Conservation (phyloP, 2,329 filamentous ascomycete genomes). For the Shiraia sp. region DNA sequence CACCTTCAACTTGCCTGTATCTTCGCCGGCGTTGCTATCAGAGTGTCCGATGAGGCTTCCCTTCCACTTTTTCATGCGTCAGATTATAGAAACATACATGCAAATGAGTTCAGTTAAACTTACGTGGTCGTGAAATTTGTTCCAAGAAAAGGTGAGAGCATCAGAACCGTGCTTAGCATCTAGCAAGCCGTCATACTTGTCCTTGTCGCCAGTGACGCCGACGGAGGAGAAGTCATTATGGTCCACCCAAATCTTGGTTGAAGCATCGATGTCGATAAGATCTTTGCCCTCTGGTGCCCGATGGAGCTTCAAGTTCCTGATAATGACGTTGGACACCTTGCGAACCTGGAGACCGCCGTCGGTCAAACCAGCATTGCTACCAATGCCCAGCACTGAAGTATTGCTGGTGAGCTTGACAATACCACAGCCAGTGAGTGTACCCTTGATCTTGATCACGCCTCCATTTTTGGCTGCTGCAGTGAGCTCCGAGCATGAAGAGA, state of each 20-base stretch:
- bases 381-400: slow-evolving; percentile 46
- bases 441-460: slow-evolving; percentile 40
- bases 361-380: slow-evolving; percentile 44
- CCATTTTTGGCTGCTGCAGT: slow-evolving; percentile 51
- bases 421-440: slow-evolving; percentile 36
- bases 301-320: slow-evolving; percentile 65
- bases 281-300: slow-evolving; percentile 62
- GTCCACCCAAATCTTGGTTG: slow-evolving; percentile 65
- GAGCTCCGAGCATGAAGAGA: slow-evolving; percentile 56
- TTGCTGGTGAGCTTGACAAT: slow-evolving; percentile 29
- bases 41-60: slow-evolving; percentile 64
- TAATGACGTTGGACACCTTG: slow-evolving; percentile 61
- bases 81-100: no score
- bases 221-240: slow-evolving; percentile 67
- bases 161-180: slow-evolving; percentile 67
- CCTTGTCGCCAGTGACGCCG: slow-evolving; percentile 35
- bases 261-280: slow-evolving; percentile 61
- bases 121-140: slow-evolving; percentile 59
- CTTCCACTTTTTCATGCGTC: slow-evolving; percentile 61
- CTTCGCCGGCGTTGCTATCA: slow-evolving; percentile 57
- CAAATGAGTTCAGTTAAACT: slow-evolving; percentile 3
- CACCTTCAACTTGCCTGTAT: slow-evolving; percentile 64
- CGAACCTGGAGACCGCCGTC: slow-evolving; percentile 60
- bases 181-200: slow-evolving; percentile 48
- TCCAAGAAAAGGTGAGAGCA: slow-evolving; percentile 60